Evolutionary conservation across 2,329 filamentous ascomycete species (phyloP), one percentile per base, ranked within the genome.

Genomic region (Epichloe gansuensis): DNA sequence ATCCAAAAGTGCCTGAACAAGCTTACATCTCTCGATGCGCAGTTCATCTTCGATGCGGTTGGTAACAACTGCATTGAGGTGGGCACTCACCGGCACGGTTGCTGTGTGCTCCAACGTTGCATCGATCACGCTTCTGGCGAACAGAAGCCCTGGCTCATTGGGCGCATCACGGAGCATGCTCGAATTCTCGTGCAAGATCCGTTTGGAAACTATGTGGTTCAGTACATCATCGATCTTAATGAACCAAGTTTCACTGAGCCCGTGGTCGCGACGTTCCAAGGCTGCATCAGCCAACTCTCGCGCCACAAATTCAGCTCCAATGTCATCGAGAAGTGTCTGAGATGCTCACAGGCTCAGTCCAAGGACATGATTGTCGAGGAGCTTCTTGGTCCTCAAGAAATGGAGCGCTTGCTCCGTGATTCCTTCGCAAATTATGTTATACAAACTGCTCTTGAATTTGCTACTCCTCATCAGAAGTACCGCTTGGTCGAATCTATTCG

Each of bases 271-370:
- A 85, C 83, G 63, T 96, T 98, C 74, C 73, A 78, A 52, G 85
- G 85, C 61, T 77, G 76, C 75, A 88, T 81, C 73, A 86, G 67
- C 63, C 78, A 69, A 69, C 79, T 79, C 15, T 97, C 93, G 5
- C 91, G 90, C 67, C 93, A 98, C 74, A 98, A 98, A 72, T 98
- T 98, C 74, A 96, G 90, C 72, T 97, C 93, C 63, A 98, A 98
- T 62, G 93, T 98, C 54, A 91, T 98, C 57, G 93, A 98, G 74
- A 98, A 98, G 69, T 91, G 87, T 62, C 74, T 97, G 54, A 89
- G 93, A 53, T 95, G 89, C 65, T 85, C 91, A 38, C 82, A 86
- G 55, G 75, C 82, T 25, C 74, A 79, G 9, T 86, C 86, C 50
- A 90, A 86, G 65, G 85, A 89, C 61, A 76, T 84, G 67, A 84